A percentile compares a stretch with the other conserved stretches of the same genome.
Conservation (phyloP, 805 yeast species). For the Grigorovia humatica region DNA sequence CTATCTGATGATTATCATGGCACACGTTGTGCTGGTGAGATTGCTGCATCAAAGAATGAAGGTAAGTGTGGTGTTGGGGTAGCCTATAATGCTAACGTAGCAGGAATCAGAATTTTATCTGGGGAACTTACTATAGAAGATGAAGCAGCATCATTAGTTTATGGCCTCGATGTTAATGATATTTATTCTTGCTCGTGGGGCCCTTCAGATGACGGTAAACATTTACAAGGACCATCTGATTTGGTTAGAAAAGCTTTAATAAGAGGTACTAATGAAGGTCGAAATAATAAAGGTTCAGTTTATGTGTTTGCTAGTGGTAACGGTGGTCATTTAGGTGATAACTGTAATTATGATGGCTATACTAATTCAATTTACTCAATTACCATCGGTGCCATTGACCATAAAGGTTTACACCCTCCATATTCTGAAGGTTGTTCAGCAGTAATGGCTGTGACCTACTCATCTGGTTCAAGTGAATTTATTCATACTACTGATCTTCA, state of each 20-base stretch:
- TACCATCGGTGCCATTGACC: slow-evolving; percentile 90
- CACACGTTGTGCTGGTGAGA: slow-evolving; percentile 96
- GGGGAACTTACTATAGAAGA: slow-evolving; percentile 74
- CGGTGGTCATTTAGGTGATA: slow-evolving; percentile 75
- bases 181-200: slow-evolving; percentile 99
- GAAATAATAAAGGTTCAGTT: slow-evolving; percentile 70
- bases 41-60: slow-evolving; percentile 76
- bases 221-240: slow-evolving; percentile 75
- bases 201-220: slow-evolving; percentile 83
- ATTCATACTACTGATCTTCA: slow-evolving; percentile 81
- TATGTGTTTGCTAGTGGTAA: slow-evolving; percentile 96
- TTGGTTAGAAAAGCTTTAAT: slow-evolving; percentile 72
- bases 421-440: slow-evolving; percentile 94
- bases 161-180: slow-evolving; percentile 74
- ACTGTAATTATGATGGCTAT: slow-evolving; percentile 95
- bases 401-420: slow-evolving; percentile 73
- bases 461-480: slow-evolving; percentile 82
- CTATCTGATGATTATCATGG: slow-evolving; percentile 85
- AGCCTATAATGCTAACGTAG: slow-evolving; percentile 76
- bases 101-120: slow-evolving; percentile 84
- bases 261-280: slow-evolving; percentile 77
- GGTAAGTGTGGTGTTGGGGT: slow-evolving; percentile 93
- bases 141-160: slow-evolving; percentile 81
- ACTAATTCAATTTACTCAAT: slow-evolving; percentile 92
- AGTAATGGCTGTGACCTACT: slow-evolving; percentile 84